These are phyloP conservation scores for Ustilago trichophora DNA, from an alignment of 1,284 basidiomycete genomes.

Conservation along the genomic window DNA sequence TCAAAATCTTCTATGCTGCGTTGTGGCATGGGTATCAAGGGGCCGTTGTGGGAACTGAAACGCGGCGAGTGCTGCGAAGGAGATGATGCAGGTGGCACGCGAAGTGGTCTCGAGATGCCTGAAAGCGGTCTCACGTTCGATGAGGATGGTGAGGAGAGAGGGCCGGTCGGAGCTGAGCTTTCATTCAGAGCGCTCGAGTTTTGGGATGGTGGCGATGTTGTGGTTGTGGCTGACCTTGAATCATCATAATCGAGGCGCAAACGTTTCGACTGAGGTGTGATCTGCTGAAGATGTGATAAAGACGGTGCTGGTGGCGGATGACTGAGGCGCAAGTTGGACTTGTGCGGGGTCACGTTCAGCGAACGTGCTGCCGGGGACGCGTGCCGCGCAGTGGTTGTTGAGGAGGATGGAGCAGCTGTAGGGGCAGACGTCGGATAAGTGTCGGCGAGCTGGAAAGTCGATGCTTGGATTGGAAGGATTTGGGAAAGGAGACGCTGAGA, in stretches of 20 bases:
- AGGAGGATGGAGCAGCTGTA: neutral
- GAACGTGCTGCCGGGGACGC: neutral
- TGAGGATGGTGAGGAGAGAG: constrained; percentile 12
- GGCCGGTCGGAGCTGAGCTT: constrained; percentile 7
- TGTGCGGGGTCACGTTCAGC: constrained; percentile 7
- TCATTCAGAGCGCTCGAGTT: neutral
- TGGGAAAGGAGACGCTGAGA: constrained; percentile 26
- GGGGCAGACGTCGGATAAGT: neutral
- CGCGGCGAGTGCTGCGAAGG: constrained; percentile 7
- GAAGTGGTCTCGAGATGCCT: constrained; percentile 23
- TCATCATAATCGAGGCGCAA: constrained; percentile 1
- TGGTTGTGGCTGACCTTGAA: neutral
- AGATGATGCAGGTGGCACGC: constrained; percentile 17
- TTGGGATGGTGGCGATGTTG: constrained; percentile 6
- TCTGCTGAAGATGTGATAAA: constrained; percentile 1
- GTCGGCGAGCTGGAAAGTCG: neutral
- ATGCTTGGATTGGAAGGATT: constrained; percentile 14
- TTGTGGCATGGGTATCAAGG: constrained; percentile 33
- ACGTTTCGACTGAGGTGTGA: constrained; percentile 25
- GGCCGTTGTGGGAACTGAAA: neutral
- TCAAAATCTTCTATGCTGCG: constrained; percentile 25
- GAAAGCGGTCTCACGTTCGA: constrained; percentile 27
- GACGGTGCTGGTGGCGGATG: constrained; percentile 31
- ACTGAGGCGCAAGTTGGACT: constrained; percentile 19
- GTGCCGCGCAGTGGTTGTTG: neutral